These are phyloP conservation scores for Eucalyptus sp. DNA, from an alignment of 345 rosid genomes.

Conservation along the genomic window DNA sequence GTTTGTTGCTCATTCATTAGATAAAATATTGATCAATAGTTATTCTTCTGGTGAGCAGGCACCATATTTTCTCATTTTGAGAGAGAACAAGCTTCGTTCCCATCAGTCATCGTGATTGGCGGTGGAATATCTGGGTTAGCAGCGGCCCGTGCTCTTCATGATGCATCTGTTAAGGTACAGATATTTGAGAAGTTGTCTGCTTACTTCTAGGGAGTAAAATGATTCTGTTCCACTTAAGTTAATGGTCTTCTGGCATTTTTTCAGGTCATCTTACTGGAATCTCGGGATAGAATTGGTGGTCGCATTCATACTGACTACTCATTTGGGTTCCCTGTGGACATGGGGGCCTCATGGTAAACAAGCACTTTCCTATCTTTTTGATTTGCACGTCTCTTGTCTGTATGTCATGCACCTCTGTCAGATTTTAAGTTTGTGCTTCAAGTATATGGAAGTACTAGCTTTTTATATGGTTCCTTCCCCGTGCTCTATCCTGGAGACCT, in stretches of 20 bases:
- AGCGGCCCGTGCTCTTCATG: conserved; percentile 62
- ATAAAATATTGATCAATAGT: background rate
- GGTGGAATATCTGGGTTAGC: conserved; percentile 89
- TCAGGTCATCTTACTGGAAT: conserved; percentile 70
- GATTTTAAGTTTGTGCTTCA: background rate
- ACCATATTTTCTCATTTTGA: conserved; percentile 20
- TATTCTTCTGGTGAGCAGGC: conserved; percentile 7
- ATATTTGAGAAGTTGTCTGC: background rate
- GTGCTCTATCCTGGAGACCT: background rate
- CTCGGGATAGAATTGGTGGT: conserved; percentile 85
- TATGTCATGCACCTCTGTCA: background rate
- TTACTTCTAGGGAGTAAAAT: background rate
- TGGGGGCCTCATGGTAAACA: conserved; percentile 81
- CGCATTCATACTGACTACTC: conserved; percentile 87
- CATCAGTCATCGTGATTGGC: conserved; percentile 73
- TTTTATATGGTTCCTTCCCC: background rate
- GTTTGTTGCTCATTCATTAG: background rate
- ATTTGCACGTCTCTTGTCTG: background rate
- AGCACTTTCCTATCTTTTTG: background rate
- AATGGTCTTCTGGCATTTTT: background rate
- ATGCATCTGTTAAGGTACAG: conserved; percentile 56
- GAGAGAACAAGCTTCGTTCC: conserved; percentile 33
- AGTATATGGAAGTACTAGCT: background rate
- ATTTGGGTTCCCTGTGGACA: conserved; percentile 84
- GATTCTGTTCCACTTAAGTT: background rate